Percentiles rank a stretch among this genome's conserved stretches.
Evolutionary conservation across 305 asterid genomes (phyloP).

Genomic region (Fraxinus baroniana): DNA sequence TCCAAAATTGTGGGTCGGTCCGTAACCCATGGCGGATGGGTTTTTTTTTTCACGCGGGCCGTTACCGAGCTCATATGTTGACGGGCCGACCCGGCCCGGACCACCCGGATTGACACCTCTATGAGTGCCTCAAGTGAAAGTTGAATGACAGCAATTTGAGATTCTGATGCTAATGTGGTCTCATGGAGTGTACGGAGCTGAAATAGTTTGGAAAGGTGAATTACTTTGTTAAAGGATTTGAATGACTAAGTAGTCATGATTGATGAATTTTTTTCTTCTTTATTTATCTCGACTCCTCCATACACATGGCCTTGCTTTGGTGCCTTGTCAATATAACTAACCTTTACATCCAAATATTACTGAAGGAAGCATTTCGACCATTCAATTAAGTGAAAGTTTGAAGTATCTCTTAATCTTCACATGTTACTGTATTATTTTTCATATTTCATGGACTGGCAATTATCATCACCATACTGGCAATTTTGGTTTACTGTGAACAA

Average conservation of each 20-base stretch:
- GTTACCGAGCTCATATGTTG: too few species aligned
- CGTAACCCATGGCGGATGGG: too few species aligned
- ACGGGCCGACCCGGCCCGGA: too few species aligned
- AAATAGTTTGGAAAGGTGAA: neutral
- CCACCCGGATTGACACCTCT: too few species aligned
- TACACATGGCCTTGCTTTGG: neutral
- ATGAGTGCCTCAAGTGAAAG: neutral
- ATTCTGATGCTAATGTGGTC: neutral
- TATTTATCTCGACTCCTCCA: neutral
- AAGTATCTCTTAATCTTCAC: neutral
- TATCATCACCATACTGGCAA: neutral
- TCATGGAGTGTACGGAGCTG: neutral
- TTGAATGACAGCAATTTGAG: neutral
- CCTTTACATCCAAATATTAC: neutral
- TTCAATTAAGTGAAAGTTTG: neutral
- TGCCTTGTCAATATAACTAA: neutral
- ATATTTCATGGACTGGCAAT: neutral
- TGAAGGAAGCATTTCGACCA: neutral
- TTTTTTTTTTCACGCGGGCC: too few species aligned
- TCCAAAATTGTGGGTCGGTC: too few species aligned
- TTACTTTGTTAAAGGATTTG: neutral
- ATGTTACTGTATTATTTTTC: neutral
- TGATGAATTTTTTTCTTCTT: neutral
- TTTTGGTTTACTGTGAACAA: neutral
- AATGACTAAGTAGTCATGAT: neutral